A percentile compares a stretch with the other conserved stretches of the same genome.
Conservation (phyloP, 306 rosid genomes). For the Corylus americana region DNA sequence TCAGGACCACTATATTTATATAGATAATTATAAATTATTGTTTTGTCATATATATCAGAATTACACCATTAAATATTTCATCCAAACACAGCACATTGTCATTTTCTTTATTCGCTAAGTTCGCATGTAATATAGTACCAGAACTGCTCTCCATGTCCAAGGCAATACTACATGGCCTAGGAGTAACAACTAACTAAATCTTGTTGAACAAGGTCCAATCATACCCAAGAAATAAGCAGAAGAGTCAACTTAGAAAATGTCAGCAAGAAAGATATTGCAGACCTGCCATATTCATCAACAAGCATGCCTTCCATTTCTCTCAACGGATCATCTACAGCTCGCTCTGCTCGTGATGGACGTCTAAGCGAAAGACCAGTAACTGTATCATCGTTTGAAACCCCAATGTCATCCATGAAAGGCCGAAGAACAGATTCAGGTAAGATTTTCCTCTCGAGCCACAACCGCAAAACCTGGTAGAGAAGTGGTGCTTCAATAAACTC, state of each 20-base stretch:
- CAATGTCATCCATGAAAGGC: constrained; percentile 86
- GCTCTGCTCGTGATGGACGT: constrained; percentile 97
- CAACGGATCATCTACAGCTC: constrained; percentile 93
- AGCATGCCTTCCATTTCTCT: constrained; percentile 99
- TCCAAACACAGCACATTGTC: background rate
- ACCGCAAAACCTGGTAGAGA: constrained; percentile 77
- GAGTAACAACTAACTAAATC: background rate
- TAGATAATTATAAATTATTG: background rate
- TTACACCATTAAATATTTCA: background rate
- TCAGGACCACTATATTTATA: background rate
- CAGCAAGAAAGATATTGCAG: constrained; percentile 27
- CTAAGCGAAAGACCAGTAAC: constrained; percentile 63
- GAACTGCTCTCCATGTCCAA: background rate
- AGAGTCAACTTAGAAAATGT: background rate
- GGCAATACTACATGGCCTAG: background rate
- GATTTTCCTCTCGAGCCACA: constrained; percentile 98
- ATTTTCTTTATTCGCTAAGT: background rate
- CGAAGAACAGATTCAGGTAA: constrained; percentile 85
- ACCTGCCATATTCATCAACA: constrained; percentile 99
- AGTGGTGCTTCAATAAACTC: constrained; percentile 1
- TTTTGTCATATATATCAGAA: background rate
- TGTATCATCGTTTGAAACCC: constrained; percentile 80
- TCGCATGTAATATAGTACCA: background rate
- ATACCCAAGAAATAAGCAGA: constrained; percentile 2
- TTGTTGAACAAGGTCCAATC: background rate